Percentiles rank a stretch among this genome's conserved stretches.
These are phyloP conservation scores for Pelargonium citronellum DNA, from an alignment of 441 rosid species.

Conservation along the genomic window DNA sequence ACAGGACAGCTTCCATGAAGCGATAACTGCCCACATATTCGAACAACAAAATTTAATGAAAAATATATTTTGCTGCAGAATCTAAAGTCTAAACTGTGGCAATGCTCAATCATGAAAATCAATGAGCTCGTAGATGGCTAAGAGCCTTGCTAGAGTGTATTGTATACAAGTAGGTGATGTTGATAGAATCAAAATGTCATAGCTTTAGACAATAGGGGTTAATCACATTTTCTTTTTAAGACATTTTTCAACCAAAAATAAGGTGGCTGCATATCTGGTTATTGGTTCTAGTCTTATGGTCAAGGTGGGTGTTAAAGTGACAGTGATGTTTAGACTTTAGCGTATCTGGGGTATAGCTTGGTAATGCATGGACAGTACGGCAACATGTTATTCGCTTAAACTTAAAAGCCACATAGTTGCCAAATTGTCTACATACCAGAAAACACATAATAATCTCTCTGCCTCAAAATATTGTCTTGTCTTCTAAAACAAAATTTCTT, in stretches of 20 bases:
- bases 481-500: too few relatives aligned
- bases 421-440: too few relatives aligned
- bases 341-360: neutral
- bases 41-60: neutral
- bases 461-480: too few relatives aligned
- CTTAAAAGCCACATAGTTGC: too few relatives aligned
- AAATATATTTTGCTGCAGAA: neutral
- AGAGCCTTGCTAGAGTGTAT: neutral
- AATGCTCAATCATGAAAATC: neutral
- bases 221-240: neutral
- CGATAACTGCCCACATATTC: constrained; percentile 47
- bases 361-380: neutral
- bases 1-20: constrained; percentile 84
- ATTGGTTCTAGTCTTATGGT: too few relatives aligned
- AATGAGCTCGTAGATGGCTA: neutral
- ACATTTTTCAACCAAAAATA: too few relatives aligned
- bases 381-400: neutral
- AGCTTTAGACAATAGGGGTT: neutral
- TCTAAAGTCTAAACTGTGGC: neutral
- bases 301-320: neutral
- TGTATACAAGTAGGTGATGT: neutral
- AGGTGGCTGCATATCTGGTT: neutral
- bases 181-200: neutral
- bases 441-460: too few relatives aligned
- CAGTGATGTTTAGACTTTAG: neutral